These are phyloP conservation scores for Mycena venus DNA, from an alignment of 768 basidiomycete genomes.

Conservation along the genomic window DNA sequence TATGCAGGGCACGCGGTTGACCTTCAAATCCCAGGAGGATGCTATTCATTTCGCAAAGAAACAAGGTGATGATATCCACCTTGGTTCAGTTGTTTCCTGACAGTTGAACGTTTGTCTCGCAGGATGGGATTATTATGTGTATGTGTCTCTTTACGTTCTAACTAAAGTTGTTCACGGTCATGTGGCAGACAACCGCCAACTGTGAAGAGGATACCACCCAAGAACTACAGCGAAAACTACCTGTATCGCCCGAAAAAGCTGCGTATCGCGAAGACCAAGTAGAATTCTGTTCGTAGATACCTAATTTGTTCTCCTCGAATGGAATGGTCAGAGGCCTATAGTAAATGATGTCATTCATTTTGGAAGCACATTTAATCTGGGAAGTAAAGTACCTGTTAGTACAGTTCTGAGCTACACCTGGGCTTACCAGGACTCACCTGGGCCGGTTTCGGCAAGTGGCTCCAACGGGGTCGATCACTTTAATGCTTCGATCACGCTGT, in stretches of 20 bases:
- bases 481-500: neutral
- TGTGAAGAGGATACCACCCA: conserved; percentile 80
- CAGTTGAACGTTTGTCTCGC: conserved; percentile 30
- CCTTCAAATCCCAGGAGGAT: conserved; percentile 89
- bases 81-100: neutral
- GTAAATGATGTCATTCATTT: too few species aligned
- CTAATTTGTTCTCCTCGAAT: neutral
- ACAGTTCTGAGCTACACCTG: too few species aligned
- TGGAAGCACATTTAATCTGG: too few species aligned
- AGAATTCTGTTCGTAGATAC: conserved; percentile 50
- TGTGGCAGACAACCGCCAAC: conserved; percentile 66
- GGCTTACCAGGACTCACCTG: too few species aligned
- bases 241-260: conserved; percentile 85
- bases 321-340: too few species aligned
- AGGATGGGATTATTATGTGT: conserved; percentile 97
- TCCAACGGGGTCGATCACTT: neutral
- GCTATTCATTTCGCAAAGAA: conserved; percentile 97
- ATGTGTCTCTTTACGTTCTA: conserved; percentile 51
- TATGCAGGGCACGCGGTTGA: conserved; percentile 90
- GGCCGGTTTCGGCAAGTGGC: neutral
- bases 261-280: conserved; percentile 92
- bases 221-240: conserved; percentile 95
- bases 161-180: conserved; percentile 21
- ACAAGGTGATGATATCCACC: conserved; percentile 72
- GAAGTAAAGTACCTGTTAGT: too few species aligned